These are phyloP conservation scores for Claviceps pazoutovae DNA, from an alignment of 2,329 filamentous ascomycete species.

Conservation along the genomic window DNA sequence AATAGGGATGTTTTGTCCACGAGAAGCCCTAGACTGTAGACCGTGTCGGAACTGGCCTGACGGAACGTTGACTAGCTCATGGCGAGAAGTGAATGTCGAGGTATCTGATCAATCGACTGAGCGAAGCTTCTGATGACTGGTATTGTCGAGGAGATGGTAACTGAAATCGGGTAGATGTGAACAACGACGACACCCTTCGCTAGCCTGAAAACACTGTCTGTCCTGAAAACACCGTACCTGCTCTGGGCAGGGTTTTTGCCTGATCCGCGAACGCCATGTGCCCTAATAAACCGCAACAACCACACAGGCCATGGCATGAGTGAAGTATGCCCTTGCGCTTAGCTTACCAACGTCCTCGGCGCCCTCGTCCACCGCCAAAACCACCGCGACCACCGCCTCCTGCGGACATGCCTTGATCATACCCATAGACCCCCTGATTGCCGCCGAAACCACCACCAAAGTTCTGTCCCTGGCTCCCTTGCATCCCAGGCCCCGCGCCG, in stretches of 20 bases:
- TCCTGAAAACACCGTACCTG: background rate
- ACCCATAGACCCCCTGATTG: slow-evolving; percentile 37
- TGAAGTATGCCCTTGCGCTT: background rate
- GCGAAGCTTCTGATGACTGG: too few relatives aligned
- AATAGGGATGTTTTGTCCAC: too few relatives aligned
- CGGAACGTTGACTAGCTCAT: too few relatives aligned
- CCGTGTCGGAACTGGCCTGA: too few relatives aligned
- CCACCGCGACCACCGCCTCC: slow-evolving; percentile 21
- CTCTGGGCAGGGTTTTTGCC: background rate
- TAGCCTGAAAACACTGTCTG: background rate
- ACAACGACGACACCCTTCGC: background rate
- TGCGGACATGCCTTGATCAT: slow-evolving; percentile 33
- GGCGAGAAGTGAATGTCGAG: too few relatives aligned
- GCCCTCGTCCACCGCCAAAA: slow-evolving; percentile 17
- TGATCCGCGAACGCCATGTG: slow-evolving; percentile 2
- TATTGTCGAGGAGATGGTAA: too few relatives aligned
- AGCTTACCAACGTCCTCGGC: slow-evolving; percentile 15
- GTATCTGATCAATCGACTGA: too few relatives aligned
- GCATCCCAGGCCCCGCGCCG: slow-evolving; percentile 27
- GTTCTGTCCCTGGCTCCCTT: slow-evolving; percentile 36
- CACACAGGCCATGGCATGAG: background rate
- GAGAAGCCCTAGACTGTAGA: too few relatives aligned
- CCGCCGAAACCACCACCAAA: slow-evolving; percentile 40
- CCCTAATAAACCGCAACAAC: background rate
- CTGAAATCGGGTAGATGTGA: too few relatives aligned